phyloP scores from a whole-genome alignment of 768 basidiomycete genomes.

The Scleroderma citrinum region DNA sequence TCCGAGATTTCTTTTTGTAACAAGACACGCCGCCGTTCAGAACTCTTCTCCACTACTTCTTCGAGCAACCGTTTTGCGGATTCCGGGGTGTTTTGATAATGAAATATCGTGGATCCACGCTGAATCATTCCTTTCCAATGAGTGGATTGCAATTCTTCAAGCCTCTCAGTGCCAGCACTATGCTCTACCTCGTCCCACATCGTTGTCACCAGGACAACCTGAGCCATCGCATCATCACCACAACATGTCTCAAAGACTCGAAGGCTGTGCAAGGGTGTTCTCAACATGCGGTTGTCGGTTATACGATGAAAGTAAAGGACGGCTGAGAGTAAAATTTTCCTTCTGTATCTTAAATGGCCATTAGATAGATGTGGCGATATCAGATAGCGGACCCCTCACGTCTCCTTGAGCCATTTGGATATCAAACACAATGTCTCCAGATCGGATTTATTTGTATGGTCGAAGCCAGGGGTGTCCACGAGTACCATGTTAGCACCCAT shows the following conservation, averaged over 20 bases:
- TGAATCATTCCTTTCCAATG: constrained; percentile 1
- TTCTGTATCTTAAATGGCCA: constrained; percentile 5
- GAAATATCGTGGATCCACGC: constrained; percentile 5
- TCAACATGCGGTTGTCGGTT: constrained; percentile 32
- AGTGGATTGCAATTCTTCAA: constrained; percentile 3
- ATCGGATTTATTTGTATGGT: constrained; percentile 14
- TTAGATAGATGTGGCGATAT: not conserved
- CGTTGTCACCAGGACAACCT: constrained; percentile 26
- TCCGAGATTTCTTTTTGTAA: constrained; percentile 9
- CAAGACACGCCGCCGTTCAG: not conserved
- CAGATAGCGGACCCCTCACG: not conserved
- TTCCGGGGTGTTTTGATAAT: constrained; percentile 7
- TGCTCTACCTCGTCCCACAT: constrained; percentile 12
- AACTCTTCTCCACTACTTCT: constrained; percentile 1
- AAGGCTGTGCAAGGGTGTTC: constrained; percentile 28
- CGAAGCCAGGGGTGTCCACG: constrained; percentile 22
- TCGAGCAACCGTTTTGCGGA: constrained; percentile 8
- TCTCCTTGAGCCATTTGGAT: constrained; percentile 11
- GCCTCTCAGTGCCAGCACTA: constrained; percentile 15
- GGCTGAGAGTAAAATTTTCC: constrained; percentile 20
- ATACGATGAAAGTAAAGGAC: constrained; percentile 38
- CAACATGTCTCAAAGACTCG: constrained; percentile 27
- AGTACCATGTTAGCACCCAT: constrained; percentile 6
- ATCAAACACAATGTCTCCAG: constrained; percentile 9
- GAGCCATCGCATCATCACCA: constrained; percentile 23